Evolutionary conservation across 208 protist genomes (phyloP).

Genomic region (Entamoeba dispar): DNA sequence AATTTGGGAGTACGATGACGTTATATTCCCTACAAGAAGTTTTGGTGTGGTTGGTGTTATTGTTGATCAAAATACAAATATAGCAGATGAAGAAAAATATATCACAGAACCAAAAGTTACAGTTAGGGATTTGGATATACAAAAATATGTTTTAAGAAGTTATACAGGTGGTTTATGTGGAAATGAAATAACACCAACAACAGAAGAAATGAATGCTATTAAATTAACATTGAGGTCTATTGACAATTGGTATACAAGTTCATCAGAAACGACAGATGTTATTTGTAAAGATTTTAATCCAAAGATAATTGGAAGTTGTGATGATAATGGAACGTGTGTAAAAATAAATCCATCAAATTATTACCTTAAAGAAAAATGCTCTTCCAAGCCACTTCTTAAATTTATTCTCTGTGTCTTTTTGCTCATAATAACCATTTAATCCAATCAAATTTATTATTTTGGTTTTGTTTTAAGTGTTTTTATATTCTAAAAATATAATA

Average conservation of each 20-base stretch:
- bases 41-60: neutral
- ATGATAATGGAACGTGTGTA: neutral
- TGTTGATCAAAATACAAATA: neutral
- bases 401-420: no score
- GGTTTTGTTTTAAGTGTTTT: no score
- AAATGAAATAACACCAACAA: neutral
- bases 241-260: neutral
- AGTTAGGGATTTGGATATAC: neutral
- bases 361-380: neutral
- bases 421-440: no score
- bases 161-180: neutral
- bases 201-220: neutral
- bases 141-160: neutral
- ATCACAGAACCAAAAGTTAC: neutral
- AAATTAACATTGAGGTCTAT: neutral
- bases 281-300: neutral
- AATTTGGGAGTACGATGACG: neutral
- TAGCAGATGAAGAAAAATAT: neutral
- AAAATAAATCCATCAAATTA: neutral
- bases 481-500: no score
- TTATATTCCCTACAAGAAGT: neutral
- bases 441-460: no score
- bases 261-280: neutral
- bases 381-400: neutral
- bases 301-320: neutral